Conservation (phyloP, 2,329 filamentous ascomycete genomes). For the Penicillium sp. region DNA sequence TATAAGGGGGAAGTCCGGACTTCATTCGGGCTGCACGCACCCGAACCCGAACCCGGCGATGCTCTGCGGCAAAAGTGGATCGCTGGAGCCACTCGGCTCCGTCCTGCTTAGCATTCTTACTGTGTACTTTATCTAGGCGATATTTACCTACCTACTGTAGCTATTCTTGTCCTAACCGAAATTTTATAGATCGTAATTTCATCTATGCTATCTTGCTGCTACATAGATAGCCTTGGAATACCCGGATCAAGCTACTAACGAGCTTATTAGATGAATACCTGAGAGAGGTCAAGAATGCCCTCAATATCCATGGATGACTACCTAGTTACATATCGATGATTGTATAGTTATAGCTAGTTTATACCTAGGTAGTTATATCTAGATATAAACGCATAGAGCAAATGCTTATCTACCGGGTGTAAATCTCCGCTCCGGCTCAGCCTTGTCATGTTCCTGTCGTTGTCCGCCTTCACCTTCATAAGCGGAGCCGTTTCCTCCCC, state of each 20-base stretch:
- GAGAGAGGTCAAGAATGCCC: neutral
- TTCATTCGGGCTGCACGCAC: slow-evolving; percentile 4
- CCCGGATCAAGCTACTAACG: neutral
- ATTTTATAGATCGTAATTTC: too few relatives aligned
- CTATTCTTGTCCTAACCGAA: too few relatives aligned
- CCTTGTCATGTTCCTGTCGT: neutral
- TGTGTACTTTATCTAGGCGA: too few relatives aligned
- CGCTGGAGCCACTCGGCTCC: neutral
- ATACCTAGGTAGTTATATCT: too few relatives aligned
- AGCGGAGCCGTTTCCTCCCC: neutral
- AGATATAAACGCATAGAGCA: too few relatives aligned
- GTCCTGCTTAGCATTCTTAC: neutral
- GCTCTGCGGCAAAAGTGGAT: slow-evolving; percentile 8
- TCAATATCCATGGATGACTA: neutral
- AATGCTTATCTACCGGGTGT: neutral
- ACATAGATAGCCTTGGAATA: neutral
- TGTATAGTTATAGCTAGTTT: too few relatives aligned
- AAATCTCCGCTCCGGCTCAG: neutral
- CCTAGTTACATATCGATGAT: too few relatives aligned
- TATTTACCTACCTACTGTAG: too few relatives aligned
- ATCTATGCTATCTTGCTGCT: neutral
- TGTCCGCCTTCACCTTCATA: slow-evolving; percentile 6
- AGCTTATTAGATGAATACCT: neutral
- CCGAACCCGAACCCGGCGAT: slow-evolving; percentile 11
- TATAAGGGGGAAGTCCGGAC: neutral